Conservation (phyloP, 768 basidiomycete genomes). For the Kockovaella imperatae region DNA sequence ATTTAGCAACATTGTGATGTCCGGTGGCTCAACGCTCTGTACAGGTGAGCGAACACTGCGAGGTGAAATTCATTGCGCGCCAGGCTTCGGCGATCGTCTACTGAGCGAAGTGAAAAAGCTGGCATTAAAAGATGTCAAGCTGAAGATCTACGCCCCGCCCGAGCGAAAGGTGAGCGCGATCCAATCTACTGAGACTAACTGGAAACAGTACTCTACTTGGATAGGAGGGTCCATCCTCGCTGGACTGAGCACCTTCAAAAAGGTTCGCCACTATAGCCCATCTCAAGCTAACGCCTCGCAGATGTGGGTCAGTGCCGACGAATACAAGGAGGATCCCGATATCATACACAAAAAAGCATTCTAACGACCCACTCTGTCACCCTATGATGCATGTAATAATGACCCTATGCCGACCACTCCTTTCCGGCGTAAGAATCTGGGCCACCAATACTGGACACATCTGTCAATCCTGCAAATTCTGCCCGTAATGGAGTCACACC, state of each 20-base stretch:
- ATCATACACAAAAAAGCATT: constrained; percentile 89
- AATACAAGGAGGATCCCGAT: constrained; percentile 98
- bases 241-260: constrained; percentile 93
- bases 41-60: constrained; percentile 55
- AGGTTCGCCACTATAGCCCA: constrained; percentile 51
- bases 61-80: background rate
- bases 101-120: constrained; percentile 95
- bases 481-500: constrained; percentile 27
- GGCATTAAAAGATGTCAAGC: constrained; percentile 82
- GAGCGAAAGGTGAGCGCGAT: constrained; percentile 63
- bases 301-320: constrained; percentile 99
- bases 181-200: background rate
- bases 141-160: constrained; percentile 98
- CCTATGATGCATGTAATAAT: background rate
- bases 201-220: constrained; percentile 44
- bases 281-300: constrained; percentile 38
- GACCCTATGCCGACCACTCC: background rate
- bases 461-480: constrained; percentile 14
- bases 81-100: constrained; percentile 91
- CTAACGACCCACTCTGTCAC: constrained; percentile 9
- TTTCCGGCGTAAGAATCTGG: background rate
- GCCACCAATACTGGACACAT: constrained; percentile 16
- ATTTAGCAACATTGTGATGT: constrained; percentile 93
- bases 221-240: constrained; percentile 90
- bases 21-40: constrained; percentile 92